A percentile compares a stretch with the other conserved stretches of the same genome.
Evolutionary conservation across 768 basidiomycete genomes (phyloP).

Genomic region (Calvatia gigantea): DNA sequence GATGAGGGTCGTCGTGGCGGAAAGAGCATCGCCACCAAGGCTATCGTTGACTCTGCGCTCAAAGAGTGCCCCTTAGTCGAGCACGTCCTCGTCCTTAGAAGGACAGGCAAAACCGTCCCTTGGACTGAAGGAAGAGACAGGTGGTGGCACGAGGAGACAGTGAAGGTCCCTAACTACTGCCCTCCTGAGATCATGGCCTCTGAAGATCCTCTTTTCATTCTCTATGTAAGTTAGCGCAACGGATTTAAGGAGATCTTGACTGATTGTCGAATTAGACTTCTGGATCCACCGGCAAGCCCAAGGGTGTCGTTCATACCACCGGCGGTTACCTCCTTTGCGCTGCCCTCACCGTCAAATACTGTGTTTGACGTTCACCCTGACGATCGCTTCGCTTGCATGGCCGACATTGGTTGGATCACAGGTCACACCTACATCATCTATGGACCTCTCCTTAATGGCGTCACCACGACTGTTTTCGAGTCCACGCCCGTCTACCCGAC

Average conservation of each 20-base stretch:
- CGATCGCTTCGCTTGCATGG: slow-evolving; percentile 97
- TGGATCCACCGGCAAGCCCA: slow-evolving; percentile 93
- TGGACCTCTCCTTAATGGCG: slow-evolving; percentile 85
- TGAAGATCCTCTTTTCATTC: slow-evolving; percentile 98
- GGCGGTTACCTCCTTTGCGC: slow-evolving; percentile 91
- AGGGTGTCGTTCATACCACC: slow-evolving; percentile 92
- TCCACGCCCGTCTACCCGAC: slow-evolving; percentile 96
- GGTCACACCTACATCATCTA: slow-evolving; percentile 95
- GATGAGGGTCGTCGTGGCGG: slow-evolving; percentile 95
- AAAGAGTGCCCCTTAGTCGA: slow-evolving; percentile 82
- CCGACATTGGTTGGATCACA: slow-evolving; percentile 98
- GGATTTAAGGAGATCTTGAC: background rate
- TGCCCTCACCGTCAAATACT: slow-evolving; percentile 90
- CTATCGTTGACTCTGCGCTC: slow-evolving; percentile 89
- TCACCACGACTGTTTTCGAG: slow-evolving; percentile 90
- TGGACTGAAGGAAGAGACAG: slow-evolving; percentile 84
- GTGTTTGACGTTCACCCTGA: slow-evolving; percentile 98
- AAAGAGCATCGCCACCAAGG: slow-evolving; percentile 91
- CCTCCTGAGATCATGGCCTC: slow-evolving; percentile 82
- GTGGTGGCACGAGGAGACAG: slow-evolving; percentile 96
- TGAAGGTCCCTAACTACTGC: slow-evolving; percentile 83
- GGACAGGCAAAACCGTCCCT: slow-evolving; percentile 80
- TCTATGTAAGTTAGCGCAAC: slow-evolving; percentile 67
- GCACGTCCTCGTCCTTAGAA: slow-evolving; percentile 84
- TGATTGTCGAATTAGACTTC: slow-evolving; percentile 59